Conservation (phyloP, 2,329 filamentous ascomycete genomes). For the Sarocladiaceae sp. region DNA sequence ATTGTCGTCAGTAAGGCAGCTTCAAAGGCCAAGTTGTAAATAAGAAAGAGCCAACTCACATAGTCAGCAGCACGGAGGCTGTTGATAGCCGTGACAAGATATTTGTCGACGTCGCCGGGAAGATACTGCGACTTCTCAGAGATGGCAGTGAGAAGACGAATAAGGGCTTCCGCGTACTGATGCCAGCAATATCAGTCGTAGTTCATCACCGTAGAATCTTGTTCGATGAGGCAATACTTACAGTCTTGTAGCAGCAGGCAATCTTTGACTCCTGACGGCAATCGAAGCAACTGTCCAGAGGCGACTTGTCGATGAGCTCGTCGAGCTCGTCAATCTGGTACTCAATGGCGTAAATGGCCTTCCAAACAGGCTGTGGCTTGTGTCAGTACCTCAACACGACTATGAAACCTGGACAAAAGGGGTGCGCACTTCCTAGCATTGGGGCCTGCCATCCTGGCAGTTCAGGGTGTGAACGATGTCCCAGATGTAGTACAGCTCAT, state of each 20-base stretch:
- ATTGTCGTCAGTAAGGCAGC: background rate
- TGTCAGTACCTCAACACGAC: constrained; percentile 10
- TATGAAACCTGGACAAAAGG: background rate
- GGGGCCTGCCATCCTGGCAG: constrained; percentile 15
- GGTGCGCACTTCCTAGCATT: constrained; percentile 20
- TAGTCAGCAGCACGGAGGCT: constrained; percentile 22
- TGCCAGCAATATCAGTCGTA: background rate
- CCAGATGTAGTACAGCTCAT: constrained; percentile 18
- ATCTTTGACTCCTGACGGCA: constrained; percentile 19
- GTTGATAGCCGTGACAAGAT: constrained; percentile 22
- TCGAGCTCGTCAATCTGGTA: constrained; percentile 21
- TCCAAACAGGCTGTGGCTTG: constrained; percentile 14
- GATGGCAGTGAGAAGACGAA: constrained; percentile 19
- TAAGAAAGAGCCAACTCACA: constrained; percentile 13
- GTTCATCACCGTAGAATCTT: background rate
- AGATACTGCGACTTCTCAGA: constrained; percentile 19
- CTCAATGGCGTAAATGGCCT: constrained; percentile 21
- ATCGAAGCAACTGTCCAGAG: constrained; percentile 19
- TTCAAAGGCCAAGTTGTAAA: background rate
- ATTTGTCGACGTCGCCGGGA: constrained; percentile 21
- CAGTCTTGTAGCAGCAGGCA: constrained; percentile 20
- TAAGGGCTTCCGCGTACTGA: constrained; percentile 23
- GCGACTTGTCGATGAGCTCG: constrained; percentile 19
- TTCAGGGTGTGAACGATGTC: constrained; percentile 15
- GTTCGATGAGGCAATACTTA: constrained; percentile 11